Evolutionary conservation across 2,329 filamentous ascomycete species (phyloP).

Genomic region (Colletotrichum destructivum): DNA sequence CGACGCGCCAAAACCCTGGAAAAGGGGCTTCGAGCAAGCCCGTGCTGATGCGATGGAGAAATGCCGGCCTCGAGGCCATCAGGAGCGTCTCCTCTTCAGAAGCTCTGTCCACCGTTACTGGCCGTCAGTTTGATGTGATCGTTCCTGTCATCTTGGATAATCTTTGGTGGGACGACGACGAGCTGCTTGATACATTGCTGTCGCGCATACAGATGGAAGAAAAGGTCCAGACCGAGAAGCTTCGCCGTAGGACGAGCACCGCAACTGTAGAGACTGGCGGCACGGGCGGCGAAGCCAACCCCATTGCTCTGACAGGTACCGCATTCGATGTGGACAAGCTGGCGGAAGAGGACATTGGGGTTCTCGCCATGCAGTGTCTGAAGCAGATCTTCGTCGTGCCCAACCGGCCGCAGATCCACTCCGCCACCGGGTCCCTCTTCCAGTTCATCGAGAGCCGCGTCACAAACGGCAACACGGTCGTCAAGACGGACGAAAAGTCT

Average conservation of each 20-base stretch:
- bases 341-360: conserved; percentile 89
- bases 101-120: conserved; percentile 80
- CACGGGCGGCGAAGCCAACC: conserved; percentile 74
- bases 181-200: conserved; percentile 78
- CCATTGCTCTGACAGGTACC: conserved; percentile 82
- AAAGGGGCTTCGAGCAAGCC: conserved; percentile 77
- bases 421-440: conserved; percentile 81
- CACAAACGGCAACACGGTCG: conserved; percentile 64
- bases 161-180: conserved; percentile 81
- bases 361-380: conserved; percentile 88
- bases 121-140: conserved; percentile 82
- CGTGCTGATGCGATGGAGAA: conserved; percentile 84
- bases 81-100: conserved; percentile 86
- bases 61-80: conserved; percentile 82
- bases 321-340: conserved; percentile 90
- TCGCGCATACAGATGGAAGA: conserved; percentile 78
- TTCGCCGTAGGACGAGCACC: conserved; percentile 81
- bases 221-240: conserved; percentile 75
- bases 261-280: conserved; percentile 83
- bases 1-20: conserved; percentile 68
- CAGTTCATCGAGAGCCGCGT: conserved; percentile 79
- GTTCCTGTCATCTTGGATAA: conserved; percentile 91
- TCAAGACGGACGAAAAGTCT: conserved; percentile 63
- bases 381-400: conserved; percentile 88
- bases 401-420: conserved; percentile 85